A percentile compares a stretch with the other conserved stretches of the same genome.
These are phyloP conservation scores for Immersiella caudata DNA, from an alignment of 495 filamentous ascomycete species.

Conservation along the genomic window DNA sequence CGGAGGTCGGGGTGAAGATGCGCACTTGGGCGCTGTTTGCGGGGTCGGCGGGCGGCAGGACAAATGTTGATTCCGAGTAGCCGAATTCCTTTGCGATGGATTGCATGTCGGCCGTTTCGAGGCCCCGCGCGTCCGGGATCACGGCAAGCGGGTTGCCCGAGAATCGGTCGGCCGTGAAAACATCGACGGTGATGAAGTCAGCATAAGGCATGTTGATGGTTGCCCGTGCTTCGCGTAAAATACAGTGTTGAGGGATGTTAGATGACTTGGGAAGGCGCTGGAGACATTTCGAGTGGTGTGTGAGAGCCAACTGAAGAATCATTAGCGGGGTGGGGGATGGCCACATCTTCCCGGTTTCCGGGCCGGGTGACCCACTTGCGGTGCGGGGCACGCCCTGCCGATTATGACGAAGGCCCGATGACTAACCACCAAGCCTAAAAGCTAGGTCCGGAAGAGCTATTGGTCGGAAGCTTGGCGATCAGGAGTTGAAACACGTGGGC, in stretches of 20 bases:
- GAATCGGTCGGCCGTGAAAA: conserved; percentile 5
- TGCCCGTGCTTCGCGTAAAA: background rate
- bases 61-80: conserved; percentile 9
- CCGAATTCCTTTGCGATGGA: conserved; percentile 6
- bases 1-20: conserved; percentile 7
- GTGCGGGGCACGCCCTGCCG: too few species aligned
- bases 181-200: conserved; percentile 8
- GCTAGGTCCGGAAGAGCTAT: too few species aligned
- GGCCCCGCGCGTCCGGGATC: conserved; percentile 13
- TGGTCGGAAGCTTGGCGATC: too few species aligned
- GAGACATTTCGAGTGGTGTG: too few species aligned
- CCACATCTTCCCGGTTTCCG: background rate
- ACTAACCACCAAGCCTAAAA: too few species aligned
- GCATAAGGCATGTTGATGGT: background rate
- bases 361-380: background rate
- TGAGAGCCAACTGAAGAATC: background rate
- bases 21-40: background rate
- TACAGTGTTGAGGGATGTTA: background rate
- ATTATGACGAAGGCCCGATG: too few species aligned
- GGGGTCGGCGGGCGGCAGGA: conserved; percentile 7
- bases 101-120: background rate
- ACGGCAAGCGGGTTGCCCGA: conserved; percentile 6
- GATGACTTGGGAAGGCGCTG: too few species aligned
- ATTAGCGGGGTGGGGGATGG: background rate
- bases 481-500: too few species aligned